Conservation (phyloP, 176 grass and related monocot genomes). For the Musa troglodytarum region DNA sequence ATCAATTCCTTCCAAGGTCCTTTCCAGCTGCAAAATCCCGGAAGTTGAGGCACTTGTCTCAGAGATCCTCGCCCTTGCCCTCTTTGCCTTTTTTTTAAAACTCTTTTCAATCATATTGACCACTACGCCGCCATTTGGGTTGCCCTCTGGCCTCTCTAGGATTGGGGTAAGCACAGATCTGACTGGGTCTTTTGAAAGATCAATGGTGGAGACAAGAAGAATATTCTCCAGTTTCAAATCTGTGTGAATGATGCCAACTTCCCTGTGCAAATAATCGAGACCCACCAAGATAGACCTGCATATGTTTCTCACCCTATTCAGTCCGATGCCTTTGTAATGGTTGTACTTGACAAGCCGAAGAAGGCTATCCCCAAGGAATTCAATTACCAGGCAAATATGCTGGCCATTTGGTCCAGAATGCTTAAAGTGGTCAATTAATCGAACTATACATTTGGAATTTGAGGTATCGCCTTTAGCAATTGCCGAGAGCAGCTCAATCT, state of each 20-base stretch:
- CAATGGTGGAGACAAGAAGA: slow-evolving; percentile 80
- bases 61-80: slow-evolving; percentile 74
- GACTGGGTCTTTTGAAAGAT: slow-evolving; percentile 76
- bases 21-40: slow-evolving; percentile 40
- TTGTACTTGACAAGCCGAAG: slow-evolving; percentile 87
- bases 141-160: slow-evolving; percentile 71
- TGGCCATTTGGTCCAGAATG: slow-evolving; percentile 78
- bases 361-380: slow-evolving; percentile 89
- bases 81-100: slow-evolving; percentile 71
- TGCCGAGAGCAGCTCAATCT: slow-evolving; percentile 66
- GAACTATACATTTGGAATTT: slow-evolving; percentile 68
- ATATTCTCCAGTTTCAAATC: slow-evolving; percentile 92
- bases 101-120: slow-evolving; percentile 70
- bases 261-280: slow-evolving; percentile 80
- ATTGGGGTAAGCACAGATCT: slow-evolving; percentile 57
- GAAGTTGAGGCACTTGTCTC: slow-evolving; percentile 58
- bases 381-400: slow-evolving; percentile 84
- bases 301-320: slow-evolving; percentile 50
- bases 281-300: slow-evolving; percentile 81
- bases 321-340: slow-evolving; percentile 73
- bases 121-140: slow-evolving; percentile 41
- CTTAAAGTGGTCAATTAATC: slow-evolving; percentile 84
- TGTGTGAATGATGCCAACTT: slow-evolving; percentile 81
- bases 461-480: slow-evolving; percentile 52
- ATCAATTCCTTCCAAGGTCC: slow-evolving; percentile 77